Base-by-base conservation (phyloP, 129 eudicot genomes). In the Chrysanthemum seticuspe region DNA sequence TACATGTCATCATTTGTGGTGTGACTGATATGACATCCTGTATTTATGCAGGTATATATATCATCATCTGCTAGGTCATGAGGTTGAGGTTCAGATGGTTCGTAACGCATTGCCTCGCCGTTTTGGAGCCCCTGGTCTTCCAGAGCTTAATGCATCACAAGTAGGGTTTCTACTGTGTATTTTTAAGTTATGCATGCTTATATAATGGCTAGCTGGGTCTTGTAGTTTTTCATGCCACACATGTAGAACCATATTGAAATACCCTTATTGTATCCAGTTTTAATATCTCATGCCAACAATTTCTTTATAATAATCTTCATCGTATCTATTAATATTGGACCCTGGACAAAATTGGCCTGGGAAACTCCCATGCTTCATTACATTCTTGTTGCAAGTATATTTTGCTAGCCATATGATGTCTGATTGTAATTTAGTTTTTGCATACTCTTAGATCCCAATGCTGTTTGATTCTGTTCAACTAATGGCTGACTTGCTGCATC, bases 81-180 rank as follows among this genome's bases (percentile, higher is more conserved):
- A 92, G 74, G 97, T 92, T 61, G 97, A 92, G 85, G 82, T 92
- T 87, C 98, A 92, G 79, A 86, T 92, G 93, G 98, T 92, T 11
- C 96, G 96, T 23, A 92, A 92, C 84, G 85, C 96, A 15, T 71
- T 89, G 73, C 98, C 98, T 65, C 98, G 96, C 10, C 85, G 98
- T 65, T 92, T 92, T 82, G 98, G 98, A 56, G 98, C 98, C 0
- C 98, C 98, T 4, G 98, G 98, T 67, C 96, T 92, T 81, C 98
- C 98, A 5, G 98, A 92, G 80, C 94, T 92, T 56, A 92, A 92
- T 85, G 98, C 98, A 81, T 92, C 98, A 69, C 98, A 92, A 78
- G 98, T 92, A 83, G 65, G 78, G 63, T 53, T 25, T 14, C 23
- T 13, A 19, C 72, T 18, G 0, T 15, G 8, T 49, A 66, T 56